phyloP scores from a whole-genome alignment of 2,329 filamentous ascomycete species.

The Bimuria novae-zelandiae region DNA sequence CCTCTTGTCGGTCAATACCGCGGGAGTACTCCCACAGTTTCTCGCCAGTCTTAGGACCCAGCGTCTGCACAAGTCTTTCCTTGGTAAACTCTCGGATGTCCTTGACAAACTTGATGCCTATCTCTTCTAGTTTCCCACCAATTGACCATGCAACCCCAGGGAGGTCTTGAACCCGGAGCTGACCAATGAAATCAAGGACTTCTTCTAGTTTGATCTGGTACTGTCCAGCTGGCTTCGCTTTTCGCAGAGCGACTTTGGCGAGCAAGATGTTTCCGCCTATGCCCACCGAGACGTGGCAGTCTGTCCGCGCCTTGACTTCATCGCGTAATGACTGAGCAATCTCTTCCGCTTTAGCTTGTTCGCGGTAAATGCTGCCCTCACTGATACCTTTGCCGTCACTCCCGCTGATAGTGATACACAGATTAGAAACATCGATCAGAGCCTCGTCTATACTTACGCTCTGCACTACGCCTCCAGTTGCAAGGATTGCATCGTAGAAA shows the following conservation, averaged over 20 bases:
- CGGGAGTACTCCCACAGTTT: constrained; percentile 89
- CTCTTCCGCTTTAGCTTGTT: constrained; percentile 77
- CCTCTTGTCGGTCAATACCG: constrained; percentile 83
- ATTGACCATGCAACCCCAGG: constrained; percentile 94
- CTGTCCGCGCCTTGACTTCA: constrained; percentile 73
- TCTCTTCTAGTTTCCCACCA: constrained; percentile 82
- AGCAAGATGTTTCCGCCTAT: constrained; percentile 90
- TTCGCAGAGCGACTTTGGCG: constrained; percentile 87
- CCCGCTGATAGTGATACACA: constrained; percentile 68
- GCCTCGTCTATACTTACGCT: constrained; percentile 98
- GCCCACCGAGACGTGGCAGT: constrained; percentile 87
- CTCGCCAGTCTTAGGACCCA: constrained; percentile 92
- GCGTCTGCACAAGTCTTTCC: constrained; percentile 71
- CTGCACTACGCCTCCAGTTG: constrained; percentile 81
- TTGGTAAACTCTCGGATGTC: constrained; percentile 79
- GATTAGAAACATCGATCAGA: constrained; percentile 77
- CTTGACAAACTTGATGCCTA: constrained; percentile 79
- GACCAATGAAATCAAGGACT: constrained; percentile 74
- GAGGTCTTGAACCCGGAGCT: constrained; percentile 77
- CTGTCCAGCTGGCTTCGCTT: constrained; percentile 93
- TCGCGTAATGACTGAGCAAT: constrained; percentile 71
- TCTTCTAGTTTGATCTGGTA: constrained; percentile 84
- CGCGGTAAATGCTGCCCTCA: constrained; percentile 73
- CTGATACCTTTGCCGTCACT: constrained; percentile 68
- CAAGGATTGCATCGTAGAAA: constrained; percentile 85